Conservation (phyloP, 768 basidiomycete genomes). For the Lentinula boryana region DNA sequence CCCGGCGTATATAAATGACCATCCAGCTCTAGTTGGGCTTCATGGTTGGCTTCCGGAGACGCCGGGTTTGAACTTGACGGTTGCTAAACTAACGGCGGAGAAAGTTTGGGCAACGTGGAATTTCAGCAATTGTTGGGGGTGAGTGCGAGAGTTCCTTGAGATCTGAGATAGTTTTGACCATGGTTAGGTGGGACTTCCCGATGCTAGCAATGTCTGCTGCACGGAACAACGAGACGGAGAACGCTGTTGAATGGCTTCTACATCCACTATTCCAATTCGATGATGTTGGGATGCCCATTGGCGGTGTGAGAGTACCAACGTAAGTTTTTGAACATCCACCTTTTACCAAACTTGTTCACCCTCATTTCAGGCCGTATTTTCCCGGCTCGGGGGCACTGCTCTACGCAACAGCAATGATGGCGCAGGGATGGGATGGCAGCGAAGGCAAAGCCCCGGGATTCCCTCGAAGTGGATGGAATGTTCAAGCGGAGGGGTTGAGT, state of each 20-base stretch:
- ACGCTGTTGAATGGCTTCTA: constrained; percentile 50
- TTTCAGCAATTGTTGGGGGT: constrained; percentile 49
- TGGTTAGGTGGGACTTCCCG: constrained; percentile 52
- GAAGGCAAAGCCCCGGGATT: constrained; percentile 32
- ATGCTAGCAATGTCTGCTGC: constrained; percentile 62
- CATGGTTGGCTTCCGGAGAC: constrained; percentile 55
- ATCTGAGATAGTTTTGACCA: neutral
- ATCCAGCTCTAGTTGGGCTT: constrained; percentile 50
- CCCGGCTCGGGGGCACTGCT: constrained; percentile 50
- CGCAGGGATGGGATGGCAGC: constrained; percentile 49
- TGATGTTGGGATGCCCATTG: constrained; percentile 55
- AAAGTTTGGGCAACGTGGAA: constrained; percentile 54
- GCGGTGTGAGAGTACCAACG: constrained; percentile 31
- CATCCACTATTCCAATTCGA: constrained; percentile 52
- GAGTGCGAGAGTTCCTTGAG: constrained; percentile 9
- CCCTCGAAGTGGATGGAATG: constrained; percentile 31
- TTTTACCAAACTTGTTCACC: neutral
- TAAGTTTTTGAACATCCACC: neutral
- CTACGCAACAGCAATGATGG: constrained; percentile 52
- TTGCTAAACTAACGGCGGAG: constrained; percentile 42
- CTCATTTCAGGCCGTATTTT: constrained; percentile 39
- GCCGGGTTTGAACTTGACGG: constrained; percentile 36
- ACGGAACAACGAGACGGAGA: constrained; percentile 39
- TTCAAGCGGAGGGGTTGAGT: constrained; percentile 28
- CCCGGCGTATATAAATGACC: constrained; percentile 46